Evolutionary conservation across 2,329 filamentous ascomycete species (phyloP).

Genomic region (Arthrobotrys sinensis): DNA sequence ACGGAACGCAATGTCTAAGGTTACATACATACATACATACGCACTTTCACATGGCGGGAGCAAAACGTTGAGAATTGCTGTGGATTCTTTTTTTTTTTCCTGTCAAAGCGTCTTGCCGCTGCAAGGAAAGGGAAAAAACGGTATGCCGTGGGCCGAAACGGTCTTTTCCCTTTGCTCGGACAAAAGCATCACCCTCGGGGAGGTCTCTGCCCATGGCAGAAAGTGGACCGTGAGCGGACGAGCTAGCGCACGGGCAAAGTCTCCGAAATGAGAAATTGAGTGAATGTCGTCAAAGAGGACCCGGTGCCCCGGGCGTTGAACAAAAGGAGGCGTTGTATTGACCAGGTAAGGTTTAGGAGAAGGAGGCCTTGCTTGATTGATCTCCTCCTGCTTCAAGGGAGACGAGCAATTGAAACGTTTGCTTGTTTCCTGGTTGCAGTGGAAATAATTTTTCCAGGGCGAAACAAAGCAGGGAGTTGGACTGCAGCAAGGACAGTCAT

Average conservation of each 20-base stretch:
- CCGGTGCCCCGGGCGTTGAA: constrained; percentile 40
- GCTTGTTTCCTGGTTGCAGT: constrained; percentile 20
- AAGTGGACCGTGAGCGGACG: constrained; percentile 33
- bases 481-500: constrained; percentile 24
- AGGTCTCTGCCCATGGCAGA: constrained; percentile 18
- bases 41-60: constrained; percentile 26
- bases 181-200: constrained; percentile 38
- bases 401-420: constrained; percentile 43
- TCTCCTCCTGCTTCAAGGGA: constrained; percentile 32
- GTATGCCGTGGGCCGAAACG: constrained; percentile 50
- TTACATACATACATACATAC: background rate
- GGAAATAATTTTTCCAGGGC: constrained; percentile 15
- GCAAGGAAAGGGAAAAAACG: constrained; percentile 47
- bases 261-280: constrained; percentile 54
- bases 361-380: constrained; percentile 42
- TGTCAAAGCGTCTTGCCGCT: constrained; percentile 58
- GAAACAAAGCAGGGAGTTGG: constrained; percentile 23
- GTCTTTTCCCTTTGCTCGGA: constrained; percentile 10
- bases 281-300: constrained; percentile 49
- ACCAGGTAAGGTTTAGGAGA: constrained; percentile 20
- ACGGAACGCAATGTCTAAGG: constrained; percentile 1
- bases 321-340: constrained; percentile 42
- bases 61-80: constrained; percentile 30
- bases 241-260: constrained; percentile 54
- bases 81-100: constrained; percentile 24